Evolutionary conservation across 2,329 filamentous ascomycete species (phyloP).

Genomic region (Pseudocercospora musae): DNA sequence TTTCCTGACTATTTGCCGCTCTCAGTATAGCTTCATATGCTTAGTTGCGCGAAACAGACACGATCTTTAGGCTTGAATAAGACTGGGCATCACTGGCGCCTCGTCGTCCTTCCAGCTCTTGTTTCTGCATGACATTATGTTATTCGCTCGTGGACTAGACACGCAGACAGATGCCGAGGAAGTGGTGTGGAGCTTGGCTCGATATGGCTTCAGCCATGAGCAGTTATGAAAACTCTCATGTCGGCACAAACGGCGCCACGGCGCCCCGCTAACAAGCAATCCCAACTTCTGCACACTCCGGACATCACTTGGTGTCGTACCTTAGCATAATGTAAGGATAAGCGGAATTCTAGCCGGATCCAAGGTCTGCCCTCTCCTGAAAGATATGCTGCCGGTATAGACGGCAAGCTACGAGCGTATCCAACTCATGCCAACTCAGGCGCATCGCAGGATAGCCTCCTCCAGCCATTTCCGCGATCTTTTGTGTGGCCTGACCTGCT

Average conservation of each 20-base stretch:
- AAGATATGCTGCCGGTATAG: background rate
- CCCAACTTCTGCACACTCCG: background rate
- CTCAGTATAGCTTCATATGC: background rate
- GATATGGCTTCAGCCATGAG: background rate
- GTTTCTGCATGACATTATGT: background rate
- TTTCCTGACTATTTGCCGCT: background rate
- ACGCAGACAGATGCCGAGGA: background rate
- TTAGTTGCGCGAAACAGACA: background rate
- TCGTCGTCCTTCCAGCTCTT: background rate
- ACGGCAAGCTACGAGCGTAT: too few species aligned
- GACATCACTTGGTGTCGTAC: background rate
- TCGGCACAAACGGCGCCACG: background rate
- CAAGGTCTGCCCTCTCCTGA: background rate
- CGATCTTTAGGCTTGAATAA: background rate
- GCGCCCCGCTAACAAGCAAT: background rate
- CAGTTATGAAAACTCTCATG: background rate
- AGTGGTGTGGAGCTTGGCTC: background rate
- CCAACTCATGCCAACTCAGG: too few species aligned
- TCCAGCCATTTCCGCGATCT: too few species aligned
- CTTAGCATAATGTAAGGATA: background rate
- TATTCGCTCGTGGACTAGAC: background rate
- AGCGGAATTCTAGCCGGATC: background rate
- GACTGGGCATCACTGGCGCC: too few species aligned
- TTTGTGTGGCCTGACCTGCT: too few species aligned
- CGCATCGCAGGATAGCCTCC: too few species aligned